Base-by-base conservation (phyloP, 164 flowering plant species). In the Cinnamomum chago region DNA sequence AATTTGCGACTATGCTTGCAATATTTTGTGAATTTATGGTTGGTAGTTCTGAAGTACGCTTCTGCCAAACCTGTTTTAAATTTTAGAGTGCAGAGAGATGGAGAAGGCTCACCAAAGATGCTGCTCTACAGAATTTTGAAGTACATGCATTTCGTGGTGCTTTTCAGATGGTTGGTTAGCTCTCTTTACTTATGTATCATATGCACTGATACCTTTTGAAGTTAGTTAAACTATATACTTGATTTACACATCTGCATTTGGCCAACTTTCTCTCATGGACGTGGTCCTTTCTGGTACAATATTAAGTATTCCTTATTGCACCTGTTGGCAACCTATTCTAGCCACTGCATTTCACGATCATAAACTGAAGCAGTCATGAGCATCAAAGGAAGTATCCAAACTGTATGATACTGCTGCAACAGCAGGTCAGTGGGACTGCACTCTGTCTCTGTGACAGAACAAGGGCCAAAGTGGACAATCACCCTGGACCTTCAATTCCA, bases 41-140 rank as follows among this genome's bases (percentile, higher is more conserved):
- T 71, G 50, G 65, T 30, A 68, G 17, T 70, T 22, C 27, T n/a
- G 3, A 14, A 71, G 24, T 14, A 47, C 30, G 51, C 9, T 23
- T 64, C 12, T 50, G 9, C 67, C 62, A 2, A 58, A 2, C 18
- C 0, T 66, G 35, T 66, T 68, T 76, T 62, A 30, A 28, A 51
- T 72, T 67, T 72, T 74, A 91, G 96, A 91, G 97, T 89, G 97
- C 97, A 74, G 97, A 92, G 81, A 88, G 98, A 82, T 94, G 97
- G 98, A 85, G 84, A 75, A 71, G 65, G 68, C 76, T 89, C 70
- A 87, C 84, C 65, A 75, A 78, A 40, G 88, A 85, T 73, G 89
- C 87, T 72, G 93, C 89, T 76, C 80, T 86, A 73, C 89, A 87
- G 9, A 92, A 92, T 79, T 94, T 94, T 80, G 90, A 91, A 84